Conservation (phyloP, 2,329 filamentous ascomycete species). For the Fusarium neocosmosporiellum region DNA sequence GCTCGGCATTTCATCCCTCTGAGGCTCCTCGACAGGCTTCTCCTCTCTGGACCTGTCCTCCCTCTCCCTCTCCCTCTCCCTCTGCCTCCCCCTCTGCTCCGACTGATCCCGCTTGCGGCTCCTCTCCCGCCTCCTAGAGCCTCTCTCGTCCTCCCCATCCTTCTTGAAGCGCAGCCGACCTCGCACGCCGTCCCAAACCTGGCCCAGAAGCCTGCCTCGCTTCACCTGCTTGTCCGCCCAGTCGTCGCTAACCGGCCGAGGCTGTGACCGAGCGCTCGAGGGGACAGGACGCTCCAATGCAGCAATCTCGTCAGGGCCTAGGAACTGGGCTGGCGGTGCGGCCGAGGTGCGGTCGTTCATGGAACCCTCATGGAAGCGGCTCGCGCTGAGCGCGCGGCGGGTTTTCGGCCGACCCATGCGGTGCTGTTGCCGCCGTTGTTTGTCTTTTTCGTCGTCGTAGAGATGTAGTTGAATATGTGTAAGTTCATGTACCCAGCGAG, state of each 20-base stretch:
- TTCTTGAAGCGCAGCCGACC: slow-evolving; percentile 46
- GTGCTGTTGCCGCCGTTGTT: background rate
- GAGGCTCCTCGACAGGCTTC: slow-evolving; percentile 13
- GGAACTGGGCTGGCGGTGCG: slow-evolving; percentile 75
- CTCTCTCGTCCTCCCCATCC: slow-evolving; percentile 41
- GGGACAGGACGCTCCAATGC: slow-evolving; percentile 45
- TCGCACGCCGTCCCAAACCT: slow-evolving; percentile 54
- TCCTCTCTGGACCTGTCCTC: slow-evolving; percentile 25
- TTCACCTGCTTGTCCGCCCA: slow-evolving; percentile 48
- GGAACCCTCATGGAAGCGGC: slow-evolving; percentile 81
- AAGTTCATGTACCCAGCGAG: background rate
- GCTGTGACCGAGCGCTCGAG: slow-evolving; percentile 17
- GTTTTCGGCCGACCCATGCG: slow-evolving; percentile 46
- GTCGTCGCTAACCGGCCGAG: slow-evolving; percentile 44
- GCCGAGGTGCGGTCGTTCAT: slow-evolving; percentile 85
- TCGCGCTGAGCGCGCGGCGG: slow-evolving; percentile 51
- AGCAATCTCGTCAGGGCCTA: slow-evolving; percentile 56
- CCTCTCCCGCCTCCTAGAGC: slow-evolving; percentile 35
- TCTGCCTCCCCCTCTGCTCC: slow-evolving; percentile 25
- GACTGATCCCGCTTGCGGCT: slow-evolving; percentile 35
- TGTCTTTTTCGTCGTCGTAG: background rate
- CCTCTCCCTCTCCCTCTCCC: slow-evolving; percentile 34
- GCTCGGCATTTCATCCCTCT: slow-evolving; percentile 44
- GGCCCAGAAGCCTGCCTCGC: slow-evolving; percentile 48
- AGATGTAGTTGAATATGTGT: slow-evolving; percentile 15